These are phyloP conservation scores for Rhytidiadelphus loreus DNA, from an alignment of 225 moss, liverwort and hornwort species.

Conservation along the genomic window DNA sequence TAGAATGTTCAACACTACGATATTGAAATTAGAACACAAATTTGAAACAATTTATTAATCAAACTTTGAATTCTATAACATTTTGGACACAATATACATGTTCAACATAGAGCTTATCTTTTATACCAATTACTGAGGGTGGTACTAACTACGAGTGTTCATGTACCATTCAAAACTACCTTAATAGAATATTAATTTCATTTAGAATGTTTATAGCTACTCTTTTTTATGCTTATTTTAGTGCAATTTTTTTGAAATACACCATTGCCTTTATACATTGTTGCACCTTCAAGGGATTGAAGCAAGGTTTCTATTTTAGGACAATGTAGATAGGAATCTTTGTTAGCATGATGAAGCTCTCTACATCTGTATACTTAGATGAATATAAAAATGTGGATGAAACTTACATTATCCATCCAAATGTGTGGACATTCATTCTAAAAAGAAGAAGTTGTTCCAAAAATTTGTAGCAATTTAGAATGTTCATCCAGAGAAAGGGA, in stretches of 20 bases:
- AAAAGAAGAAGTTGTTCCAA: neutral
- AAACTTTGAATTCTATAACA: neutral
- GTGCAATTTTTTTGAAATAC: neutral
- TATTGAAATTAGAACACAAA: neutral
- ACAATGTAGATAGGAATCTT: fast-evolving
- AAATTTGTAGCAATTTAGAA: neutral
- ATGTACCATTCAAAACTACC: neutral
- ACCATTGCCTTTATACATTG: fast-evolving
- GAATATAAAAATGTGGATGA: neutral
- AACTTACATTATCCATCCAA: too few relatives aligned
- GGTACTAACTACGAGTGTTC: neutral
- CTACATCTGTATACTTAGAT: neutral
- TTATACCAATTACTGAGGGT: neutral
- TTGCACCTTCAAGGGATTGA: neutral
- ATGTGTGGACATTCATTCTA: too few relatives aligned
- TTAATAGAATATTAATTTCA: neutral
- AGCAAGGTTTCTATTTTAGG: neutral
- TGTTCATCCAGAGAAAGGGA: neutral
- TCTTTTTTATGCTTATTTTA: neutral
- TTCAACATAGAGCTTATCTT: neutral
- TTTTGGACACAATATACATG: neutral
- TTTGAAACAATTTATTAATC: too few relatives aligned
- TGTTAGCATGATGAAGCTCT: neutral
- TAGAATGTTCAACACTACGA: neutral
- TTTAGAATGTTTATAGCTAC: neutral